These are phyloP conservation scores for Solanum habrochaites DNA, from an alignment of 257 asterid species.

Conservation along the genomic window DNA sequence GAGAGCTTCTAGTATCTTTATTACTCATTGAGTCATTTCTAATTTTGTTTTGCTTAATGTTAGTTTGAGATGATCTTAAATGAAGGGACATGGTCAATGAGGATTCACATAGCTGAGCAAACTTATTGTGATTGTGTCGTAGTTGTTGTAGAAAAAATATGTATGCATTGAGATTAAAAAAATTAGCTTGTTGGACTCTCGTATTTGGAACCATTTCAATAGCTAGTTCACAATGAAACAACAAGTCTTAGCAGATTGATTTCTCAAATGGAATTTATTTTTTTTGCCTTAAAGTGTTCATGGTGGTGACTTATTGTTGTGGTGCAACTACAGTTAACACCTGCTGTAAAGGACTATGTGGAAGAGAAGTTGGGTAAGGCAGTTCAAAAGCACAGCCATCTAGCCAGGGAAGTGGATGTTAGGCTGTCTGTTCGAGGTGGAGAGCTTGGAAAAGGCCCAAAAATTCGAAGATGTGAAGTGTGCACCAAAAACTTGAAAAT, in stretches of 20 bases:
- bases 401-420: conserved; percentile 88
- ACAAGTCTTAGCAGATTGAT: background rate
- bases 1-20: background rate
- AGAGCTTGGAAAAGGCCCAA: conserved; percentile 85
- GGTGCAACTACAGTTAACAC: conserved; percentile 36
- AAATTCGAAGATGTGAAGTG: conserved; percentile 83
- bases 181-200: background rate
- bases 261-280: background rate
- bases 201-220: background rate
- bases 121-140: background rate
- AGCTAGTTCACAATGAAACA: background rate
- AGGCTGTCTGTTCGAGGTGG: conserved; percentile 86
- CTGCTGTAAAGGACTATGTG: conserved; percentile 63
- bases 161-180: background rate
- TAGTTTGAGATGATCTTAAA: background rate
- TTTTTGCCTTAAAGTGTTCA: background rate
- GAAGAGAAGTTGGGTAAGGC: conserved; percentile 92
- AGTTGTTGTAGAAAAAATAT: background rate
- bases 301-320: background rate
- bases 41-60: background rate
- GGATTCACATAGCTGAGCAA: background rate
- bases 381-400: conserved; percentile 74
- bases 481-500: background rate
- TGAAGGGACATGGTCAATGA: background rate
- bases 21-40: background rate